phyloP scores from a whole-genome alignment of 2,329 filamentous ascomycete genomes.

The Aureobasidium namibiae region DNA sequence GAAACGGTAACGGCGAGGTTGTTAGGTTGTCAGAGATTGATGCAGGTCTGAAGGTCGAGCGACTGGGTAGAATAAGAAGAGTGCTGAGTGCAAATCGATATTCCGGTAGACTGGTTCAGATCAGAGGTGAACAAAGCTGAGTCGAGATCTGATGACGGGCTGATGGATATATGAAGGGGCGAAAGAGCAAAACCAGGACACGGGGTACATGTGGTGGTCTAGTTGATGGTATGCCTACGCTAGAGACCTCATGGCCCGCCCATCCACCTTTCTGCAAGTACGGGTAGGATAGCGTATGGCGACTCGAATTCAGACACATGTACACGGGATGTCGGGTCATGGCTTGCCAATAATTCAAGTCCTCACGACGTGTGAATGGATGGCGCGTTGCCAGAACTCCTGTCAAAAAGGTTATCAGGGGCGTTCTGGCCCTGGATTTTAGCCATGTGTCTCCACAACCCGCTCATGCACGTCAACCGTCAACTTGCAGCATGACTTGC shows the following conservation, averaged over 20 bases:
- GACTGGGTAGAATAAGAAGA: not conserved
- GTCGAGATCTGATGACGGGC: not conserved
- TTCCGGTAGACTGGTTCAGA: conserved; percentile 2
- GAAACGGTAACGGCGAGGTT: not conserved
- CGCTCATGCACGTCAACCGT: conserved; percentile 6
- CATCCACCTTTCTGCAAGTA: not conserved
- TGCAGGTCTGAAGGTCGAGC: not conserved
- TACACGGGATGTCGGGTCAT: conserved; percentile 4
- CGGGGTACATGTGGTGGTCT: not conserved
- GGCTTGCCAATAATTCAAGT: not conserved
- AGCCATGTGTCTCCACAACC: conserved; percentile 6
- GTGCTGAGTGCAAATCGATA: not conserved
- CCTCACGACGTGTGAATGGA: conserved; percentile 1
- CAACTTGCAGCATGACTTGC: conserved; percentile 9
- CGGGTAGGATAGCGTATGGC: conserved; percentile 7
- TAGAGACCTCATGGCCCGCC: conserved; percentile 6
- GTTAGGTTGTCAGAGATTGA: not conserved
- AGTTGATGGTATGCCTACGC: not conserved
- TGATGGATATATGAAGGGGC: not conserved
- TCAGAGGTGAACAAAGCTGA: not conserved
- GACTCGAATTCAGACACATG: not conserved
- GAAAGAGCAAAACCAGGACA: conserved; percentile 1
- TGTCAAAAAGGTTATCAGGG: conserved; percentile 5
- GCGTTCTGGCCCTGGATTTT: conserved; percentile 2
- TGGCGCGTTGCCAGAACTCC: not conserved